Evolutionary conservation across 2,329 filamentous ascomycete genomes (phyloP).

Genomic region (Claviceps digitariae): DNA sequence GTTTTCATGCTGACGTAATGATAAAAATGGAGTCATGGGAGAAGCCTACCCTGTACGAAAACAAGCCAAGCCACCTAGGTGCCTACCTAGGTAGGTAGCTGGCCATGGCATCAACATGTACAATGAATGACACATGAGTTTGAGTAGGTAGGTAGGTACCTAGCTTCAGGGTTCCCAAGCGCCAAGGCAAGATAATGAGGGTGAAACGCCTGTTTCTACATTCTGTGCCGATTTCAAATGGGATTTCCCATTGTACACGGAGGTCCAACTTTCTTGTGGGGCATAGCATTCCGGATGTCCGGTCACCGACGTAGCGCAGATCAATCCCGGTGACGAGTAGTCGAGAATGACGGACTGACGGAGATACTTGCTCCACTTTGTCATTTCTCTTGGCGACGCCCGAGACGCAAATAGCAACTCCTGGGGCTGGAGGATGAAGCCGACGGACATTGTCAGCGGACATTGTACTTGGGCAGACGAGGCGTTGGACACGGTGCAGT

Average conservation of each 20-base stretch:
- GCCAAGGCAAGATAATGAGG: background rate
- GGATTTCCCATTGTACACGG: background rate
- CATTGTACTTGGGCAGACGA: too few species aligned
- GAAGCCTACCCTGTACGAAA: background rate
- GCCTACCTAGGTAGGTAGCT: too few species aligned
- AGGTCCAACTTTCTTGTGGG: background rate
- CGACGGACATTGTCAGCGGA: too few species aligned
- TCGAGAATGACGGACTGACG: background rate
- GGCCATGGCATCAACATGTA: too few species aligned
- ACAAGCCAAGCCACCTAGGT: too few species aligned
- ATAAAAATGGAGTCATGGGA: background rate
- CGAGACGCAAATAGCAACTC: too few species aligned
- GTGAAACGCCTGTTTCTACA: background rate
- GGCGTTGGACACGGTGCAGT: too few species aligned
- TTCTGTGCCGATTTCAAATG: background rate
- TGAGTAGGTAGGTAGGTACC: too few species aligned
- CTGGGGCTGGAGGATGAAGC: too few species aligned
- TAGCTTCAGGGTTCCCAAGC: too few species aligned
- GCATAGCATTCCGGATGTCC: background rate
- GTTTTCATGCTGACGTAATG: conserved; percentile 12
- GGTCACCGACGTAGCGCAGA: too few species aligned
- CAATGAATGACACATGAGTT: too few species aligned
- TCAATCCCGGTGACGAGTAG: background rate
- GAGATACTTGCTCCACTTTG: background rate
- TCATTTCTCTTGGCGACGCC: background rate